These are phyloP conservation scores for Waltiozyma solani DNA, from an alignment of 1,139 yeast species.

Conservation along the genomic window DNA sequence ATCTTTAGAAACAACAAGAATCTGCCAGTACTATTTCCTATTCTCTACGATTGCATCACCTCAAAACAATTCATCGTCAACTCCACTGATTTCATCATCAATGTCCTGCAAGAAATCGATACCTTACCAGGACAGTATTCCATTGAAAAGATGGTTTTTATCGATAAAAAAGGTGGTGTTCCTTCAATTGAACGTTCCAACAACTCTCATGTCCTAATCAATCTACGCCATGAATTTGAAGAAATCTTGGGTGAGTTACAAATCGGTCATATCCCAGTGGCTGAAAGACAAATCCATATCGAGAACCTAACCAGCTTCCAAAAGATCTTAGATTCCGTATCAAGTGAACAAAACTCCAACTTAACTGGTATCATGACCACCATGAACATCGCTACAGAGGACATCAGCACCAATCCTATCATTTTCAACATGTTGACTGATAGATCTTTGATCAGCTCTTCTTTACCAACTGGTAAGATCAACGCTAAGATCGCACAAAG, in stretches of 20 bases:
- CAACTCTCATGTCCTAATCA: slow-evolving; percentile 82
- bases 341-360: slow-evolving; percentile 21
- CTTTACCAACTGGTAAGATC: slow-evolving; percentile 67
- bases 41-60: slow-evolving; percentile 6
- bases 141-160: slow-evolving; percentile 68
- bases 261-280: slow-evolving; percentile 14
- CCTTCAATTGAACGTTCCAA: slow-evolving; percentile 78
- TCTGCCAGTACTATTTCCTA: slow-evolving; percentile 17
- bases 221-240: slow-evolving; percentile 71
- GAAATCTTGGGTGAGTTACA: slow-evolving; percentile 52
- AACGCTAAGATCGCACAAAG: slow-evolving; percentile 16
- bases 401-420: slow-evolving; percentile 44
- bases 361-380: slow-evolving; percentile 31
- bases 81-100: slow-evolving; percentile 11
- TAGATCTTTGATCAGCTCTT: slow-evolving; percentile 85
- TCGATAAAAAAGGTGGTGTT: slow-evolving; percentile 81
- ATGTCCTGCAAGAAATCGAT: background rate
- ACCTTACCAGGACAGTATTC: background rate
- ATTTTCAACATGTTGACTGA: slow-evolving; percentile 86
- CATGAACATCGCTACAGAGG: slow-evolving; percentile 16
- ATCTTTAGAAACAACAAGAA: slow-evolving; percentile 2
- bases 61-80: slow-evolving; percentile 12
- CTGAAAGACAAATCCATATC: slow-evolving; percentile 17
- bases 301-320: slow-evolving; percentile 25
- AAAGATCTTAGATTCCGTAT: slow-evolving; percentile 20